A percentile compares a stretch with the other conserved stretches of the same genome.
These are phyloP conservation scores for Sporisorium reilianum DNA, from an alignment of 1,284 basidiomycete species.

Conservation along the genomic window DNA sequence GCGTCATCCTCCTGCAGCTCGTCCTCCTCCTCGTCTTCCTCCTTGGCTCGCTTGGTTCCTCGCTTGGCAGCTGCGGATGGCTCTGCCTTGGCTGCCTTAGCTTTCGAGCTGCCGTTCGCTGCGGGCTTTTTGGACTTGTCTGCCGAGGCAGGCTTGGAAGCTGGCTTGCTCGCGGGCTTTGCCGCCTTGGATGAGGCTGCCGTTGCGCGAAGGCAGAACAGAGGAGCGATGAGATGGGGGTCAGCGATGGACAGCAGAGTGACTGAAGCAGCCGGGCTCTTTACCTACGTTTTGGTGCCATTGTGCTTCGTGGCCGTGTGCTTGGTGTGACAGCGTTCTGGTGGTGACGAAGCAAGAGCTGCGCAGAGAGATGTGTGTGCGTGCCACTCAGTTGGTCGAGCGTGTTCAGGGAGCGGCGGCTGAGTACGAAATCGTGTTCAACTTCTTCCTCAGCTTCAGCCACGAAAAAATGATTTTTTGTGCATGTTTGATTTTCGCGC, in stretches of 20 bases:
- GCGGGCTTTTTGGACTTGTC: slow-evolving; percentile 20
- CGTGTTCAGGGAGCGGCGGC: not conserved
- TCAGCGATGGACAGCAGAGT: slow-evolving; percentile 11
- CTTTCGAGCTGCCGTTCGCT: slow-evolving; percentile 18
- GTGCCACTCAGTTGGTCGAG: not conserved
- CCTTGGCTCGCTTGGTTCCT: slow-evolving; percentile 44
- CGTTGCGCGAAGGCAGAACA: not conserved
- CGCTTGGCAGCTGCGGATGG: slow-evolving; percentile 22
- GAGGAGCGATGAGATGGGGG: not conserved
- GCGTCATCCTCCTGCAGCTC: slow-evolving; percentile 36
- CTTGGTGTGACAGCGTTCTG: not conserved
- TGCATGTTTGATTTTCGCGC: slow-evolving; percentile 21
- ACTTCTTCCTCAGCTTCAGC: slow-evolving; percentile 45
- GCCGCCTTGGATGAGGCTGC: slow-evolving; percentile 26
- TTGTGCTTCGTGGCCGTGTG: slow-evolving; percentile 8
- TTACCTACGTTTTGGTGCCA: slow-evolving; percentile 34
- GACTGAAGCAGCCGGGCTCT: too few species aligned
- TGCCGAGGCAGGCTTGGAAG: slow-evolving; percentile 16
- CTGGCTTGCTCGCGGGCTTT: slow-evolving; percentile 27
- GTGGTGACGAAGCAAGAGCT: slow-evolving; percentile 1
- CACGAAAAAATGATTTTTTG: slow-evolving; percentile 11
- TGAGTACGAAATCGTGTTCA: slow-evolving; percentile 30
- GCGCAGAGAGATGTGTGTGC: not conserved
- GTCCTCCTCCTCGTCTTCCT: slow-evolving; percentile 40
- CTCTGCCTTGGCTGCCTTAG: slow-evolving; percentile 13